Base-by-base conservation (phyloP, 2,329 filamentous ascomycete genomes). In the Botrytis elliptica region DNA sequence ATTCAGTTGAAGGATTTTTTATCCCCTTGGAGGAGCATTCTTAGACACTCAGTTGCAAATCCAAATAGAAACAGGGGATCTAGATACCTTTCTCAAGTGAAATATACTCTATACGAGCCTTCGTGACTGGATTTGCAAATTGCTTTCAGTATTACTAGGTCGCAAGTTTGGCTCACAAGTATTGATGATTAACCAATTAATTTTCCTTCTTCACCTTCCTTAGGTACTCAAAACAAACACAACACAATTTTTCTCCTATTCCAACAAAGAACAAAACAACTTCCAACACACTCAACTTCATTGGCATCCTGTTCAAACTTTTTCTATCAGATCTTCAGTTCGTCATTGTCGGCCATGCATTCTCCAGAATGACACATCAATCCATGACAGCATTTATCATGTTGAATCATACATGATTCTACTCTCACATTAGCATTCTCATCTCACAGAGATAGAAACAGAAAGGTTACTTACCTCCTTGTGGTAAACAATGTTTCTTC, bases 321-420 rank as follows among this genome's bases (percentile, higher is more conserved):
- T 33, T 38, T 36, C 36, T n/a, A 18, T 70, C 20, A 57, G 42
- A 57, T 25, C 46, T 57, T 69, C 66, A 69, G 57, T 29, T 57
- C 36, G 14, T 57, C 66, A 20, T 69, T 40, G 0, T 29, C 49
- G 33, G 55, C 42, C 55, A 70, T 57, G 6, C 42, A 70, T n/a
- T 70, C 38, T 60, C 55, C 52, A 46, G 29, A 44, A 38, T 44
- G 40, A 46, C 68, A 70, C 38, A 65, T 71, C 12, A 57, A 68
- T 57, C 46, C 46, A 52, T 57, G 33, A 29, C 46, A 68, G 49
- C 66, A 57, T 42, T 68, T 52, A 25, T 68, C 57, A 63, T 70
- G 57, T 38, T 46, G 29, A 42, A 70, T n/a, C 49, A 69, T 55
- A 20, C 70, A 72, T 42, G 33, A 46, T 18, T 52, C 70, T 64